These are phyloP conservation scores for Colletotrichum horii DNA, from an alignment of 2,329 filamentous ascomycete genomes.

Conservation along the genomic window DNA sequence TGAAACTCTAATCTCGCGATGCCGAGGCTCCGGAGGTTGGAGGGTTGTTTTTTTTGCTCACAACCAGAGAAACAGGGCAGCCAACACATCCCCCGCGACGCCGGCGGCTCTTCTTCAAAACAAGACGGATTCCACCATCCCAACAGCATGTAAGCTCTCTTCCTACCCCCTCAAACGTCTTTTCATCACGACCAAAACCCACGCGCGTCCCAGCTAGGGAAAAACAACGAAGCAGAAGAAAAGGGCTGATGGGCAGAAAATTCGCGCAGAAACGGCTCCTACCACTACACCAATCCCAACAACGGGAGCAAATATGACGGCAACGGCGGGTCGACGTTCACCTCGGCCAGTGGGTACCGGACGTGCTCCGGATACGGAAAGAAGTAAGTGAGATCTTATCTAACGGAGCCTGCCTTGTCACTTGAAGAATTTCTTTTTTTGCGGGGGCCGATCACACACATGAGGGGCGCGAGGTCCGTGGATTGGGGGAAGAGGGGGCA, in stretches of 20 bases:
- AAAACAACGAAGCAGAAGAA: background rate
- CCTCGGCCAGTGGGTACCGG: conserved; percentile 52
- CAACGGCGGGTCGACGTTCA: conserved; percentile 64
- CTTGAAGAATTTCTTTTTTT: background rate
- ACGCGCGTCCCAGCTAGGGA: background rate
- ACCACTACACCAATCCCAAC: conserved; percentile 74
- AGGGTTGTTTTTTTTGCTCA: background rate
- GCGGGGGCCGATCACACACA: background rate
- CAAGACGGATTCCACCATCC: conserved; percentile 71
- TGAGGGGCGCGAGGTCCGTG: background rate
- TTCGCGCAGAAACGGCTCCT: conserved; percentile 61
- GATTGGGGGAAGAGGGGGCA: background rate
- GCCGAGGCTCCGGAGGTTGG: background rate
- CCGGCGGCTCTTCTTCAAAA: conserved; percentile 59
- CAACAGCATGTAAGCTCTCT: conserved; percentile 52
- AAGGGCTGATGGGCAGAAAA: background rate
- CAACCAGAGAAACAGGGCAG: conserved; percentile 58
- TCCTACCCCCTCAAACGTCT: background rate
- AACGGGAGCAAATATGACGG: conserved; percentile 71
- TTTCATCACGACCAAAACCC: background rate
- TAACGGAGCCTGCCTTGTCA: background rate
- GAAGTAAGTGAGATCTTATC: background rate
- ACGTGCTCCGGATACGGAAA: conserved; percentile 18
- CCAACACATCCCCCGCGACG: conserved; percentile 69
- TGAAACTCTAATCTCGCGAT: background rate